Evolutionary conservation across 2,329 filamentous ascomycete genomes (phyloP), one percentile per base, ranked within the genome.

Genomic region (Pestalotiopsis sp.): DNA sequence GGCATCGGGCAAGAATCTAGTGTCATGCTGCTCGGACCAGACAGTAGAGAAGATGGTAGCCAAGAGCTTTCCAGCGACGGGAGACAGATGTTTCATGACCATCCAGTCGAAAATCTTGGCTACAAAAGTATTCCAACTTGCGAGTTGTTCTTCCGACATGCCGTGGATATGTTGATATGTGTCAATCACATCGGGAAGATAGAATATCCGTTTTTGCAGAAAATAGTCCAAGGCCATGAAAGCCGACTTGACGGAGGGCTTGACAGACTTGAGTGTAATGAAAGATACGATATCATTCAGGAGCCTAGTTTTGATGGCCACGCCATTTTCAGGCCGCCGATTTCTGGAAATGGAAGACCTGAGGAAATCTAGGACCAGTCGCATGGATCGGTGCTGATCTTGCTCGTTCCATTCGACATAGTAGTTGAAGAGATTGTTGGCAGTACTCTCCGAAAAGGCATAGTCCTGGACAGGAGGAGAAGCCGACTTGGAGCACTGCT

Each of bases 371-470:
- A 91, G 81, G 4, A 90, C 85, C 68, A 90, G 83, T 70, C 86
- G 87, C 86, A 91, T 87, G 45, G 89, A 89, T 12, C 89, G 83
- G 72, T 90, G 87, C 69, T 89, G 86, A 74, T 91, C 89, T 67
- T 87, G 87, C 73, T 91, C 89, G 72, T 90, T 90, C 88, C 89
- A 91, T 73, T 91, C 88, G 64, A 91, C 81, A 74, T 89, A 92
- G 74, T 90, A 91, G 66, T 86, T 81, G 78, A 91, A 90, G 27
- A 91, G 79, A 65, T 80, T 79, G 64, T 84, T 72, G 23, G 81
- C 83, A 3, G 86, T 84, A 38, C 80, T 74, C 70, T 82, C 77
- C 12, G 84, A 84, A 69, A 88, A 90, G 1, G 86, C 86, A 82
- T 88, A 88, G 11, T 74, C 71, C 61, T 76, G 79, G 39, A 90